Percentiles rank a stretch among this genome's conserved stretches.
Evolutionary conservation across 2,329 filamentous ascomycete genomes (phyloP).

Genomic region (Ceratocystis diversiconidia): DNA sequence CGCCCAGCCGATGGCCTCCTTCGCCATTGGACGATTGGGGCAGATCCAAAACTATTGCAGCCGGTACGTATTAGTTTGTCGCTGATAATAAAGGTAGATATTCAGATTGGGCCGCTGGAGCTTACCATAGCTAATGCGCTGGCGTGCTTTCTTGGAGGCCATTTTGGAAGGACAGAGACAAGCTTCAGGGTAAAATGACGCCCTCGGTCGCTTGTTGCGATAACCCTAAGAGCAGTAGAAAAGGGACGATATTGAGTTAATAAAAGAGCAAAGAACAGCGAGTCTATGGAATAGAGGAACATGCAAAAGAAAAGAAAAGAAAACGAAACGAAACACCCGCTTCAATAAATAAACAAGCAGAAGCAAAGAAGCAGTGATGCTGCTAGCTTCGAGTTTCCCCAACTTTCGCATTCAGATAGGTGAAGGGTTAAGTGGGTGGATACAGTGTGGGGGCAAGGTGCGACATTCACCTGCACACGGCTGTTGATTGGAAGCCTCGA

Average conservation of each 20-base stretch:
- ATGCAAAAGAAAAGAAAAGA: not conserved
- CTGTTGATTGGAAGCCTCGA: not conserved
- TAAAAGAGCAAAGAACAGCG: not conserved
- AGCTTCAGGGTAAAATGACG: not conserved
- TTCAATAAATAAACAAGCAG: not conserved
- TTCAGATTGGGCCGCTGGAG: conserved; percentile 15
- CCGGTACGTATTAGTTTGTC: too few species aligned
- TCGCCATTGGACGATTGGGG: conserved; percentile 48
- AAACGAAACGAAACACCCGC: not conserved
- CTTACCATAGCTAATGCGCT: conserved; percentile 57
- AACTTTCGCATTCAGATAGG: not conserved
- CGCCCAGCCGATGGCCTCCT: conserved; percentile 80
- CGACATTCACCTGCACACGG: not conserved
- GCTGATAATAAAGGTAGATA: too few species aligned
- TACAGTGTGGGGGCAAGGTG: not conserved
- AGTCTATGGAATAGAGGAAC: not conserved
- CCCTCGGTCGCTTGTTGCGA: not conserved
- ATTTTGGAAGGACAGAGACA: conserved; percentile 27
- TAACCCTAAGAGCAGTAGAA: not conserved
- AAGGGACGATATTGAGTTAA: not conserved
- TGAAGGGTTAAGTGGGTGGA: not conserved
- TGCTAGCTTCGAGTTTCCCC: not conserved
- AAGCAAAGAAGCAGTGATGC: not conserved
- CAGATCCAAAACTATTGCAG: conserved; percentile 40
- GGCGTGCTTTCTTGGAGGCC: conserved; percentile 50